These are phyloP conservation scores for Cercospora canescens DNA, from an alignment of 2,329 filamentous ascomycete species.

Conservation along the genomic window DNA sequence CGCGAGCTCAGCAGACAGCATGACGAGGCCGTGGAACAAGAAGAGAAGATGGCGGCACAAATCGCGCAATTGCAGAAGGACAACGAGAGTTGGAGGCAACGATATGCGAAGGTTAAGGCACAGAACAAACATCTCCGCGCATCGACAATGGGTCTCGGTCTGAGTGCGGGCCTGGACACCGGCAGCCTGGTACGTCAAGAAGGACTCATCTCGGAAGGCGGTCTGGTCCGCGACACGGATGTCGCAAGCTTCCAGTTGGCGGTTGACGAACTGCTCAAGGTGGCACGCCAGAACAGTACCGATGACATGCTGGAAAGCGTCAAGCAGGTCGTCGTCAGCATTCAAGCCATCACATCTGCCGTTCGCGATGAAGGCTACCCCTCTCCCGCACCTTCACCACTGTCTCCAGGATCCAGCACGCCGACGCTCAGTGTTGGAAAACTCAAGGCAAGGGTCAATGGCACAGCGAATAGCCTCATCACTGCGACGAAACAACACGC, in stretches of 20 bases:
- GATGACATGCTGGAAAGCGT: constrained; percentile 78
- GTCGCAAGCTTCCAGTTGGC: constrained; percentile 94
- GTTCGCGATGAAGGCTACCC: constrained; percentile 48
- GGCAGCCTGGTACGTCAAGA: constrained; percentile 65
- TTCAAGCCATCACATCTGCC: constrained; percentile 82
- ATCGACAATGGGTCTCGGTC: constrained; percentile 74
- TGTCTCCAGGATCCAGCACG: constrained; percentile 16
- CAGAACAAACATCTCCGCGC: constrained; percentile 80
- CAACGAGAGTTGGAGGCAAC: constrained; percentile 84
- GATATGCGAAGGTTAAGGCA: constrained; percentile 84
- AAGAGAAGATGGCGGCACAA: constrained; percentile 73
- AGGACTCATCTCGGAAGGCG: constrained; percentile 60
- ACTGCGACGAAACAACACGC: constrained; percentile 93
- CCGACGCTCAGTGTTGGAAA: constrained; percentile 42
- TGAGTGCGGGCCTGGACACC: constrained; percentile 57
- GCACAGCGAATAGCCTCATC: constrained; percentile 92
- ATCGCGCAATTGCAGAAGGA: constrained; percentile 78
- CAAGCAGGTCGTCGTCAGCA: constrained; percentile 79
- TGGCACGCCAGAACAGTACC: constrained; percentile 71
- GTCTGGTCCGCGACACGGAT: constrained; percentile 85
- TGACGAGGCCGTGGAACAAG: constrained; percentile 74
- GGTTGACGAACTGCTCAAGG: constrained; percentile 84
- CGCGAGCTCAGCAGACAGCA: constrained; percentile 78
- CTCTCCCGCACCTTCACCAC: constrained; percentile 32
- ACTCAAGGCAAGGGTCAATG: constrained; percentile 80